phyloP scores from a whole-genome alignment of 441 rosid genomes.

The Brassica balearica region DNA sequence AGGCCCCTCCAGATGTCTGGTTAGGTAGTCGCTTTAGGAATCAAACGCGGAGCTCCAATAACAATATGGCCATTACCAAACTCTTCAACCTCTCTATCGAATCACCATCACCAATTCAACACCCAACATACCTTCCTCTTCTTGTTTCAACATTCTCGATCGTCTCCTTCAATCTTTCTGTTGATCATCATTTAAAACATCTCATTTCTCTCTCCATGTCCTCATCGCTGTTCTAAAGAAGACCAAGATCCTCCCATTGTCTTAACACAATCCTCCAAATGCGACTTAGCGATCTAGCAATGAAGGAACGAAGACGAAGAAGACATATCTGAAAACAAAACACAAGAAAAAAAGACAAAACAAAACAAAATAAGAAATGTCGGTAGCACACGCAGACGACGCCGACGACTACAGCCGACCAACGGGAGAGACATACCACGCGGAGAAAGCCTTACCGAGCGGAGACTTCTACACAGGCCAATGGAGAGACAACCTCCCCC shows the following conservation, averaged over 20 bases:
- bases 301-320: constrained; percentile 55
- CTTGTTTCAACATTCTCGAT: constrained; percentile 34
- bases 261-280: constrained; percentile 38
- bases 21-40: constrained; percentile 70
- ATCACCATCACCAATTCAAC: constrained; percentile 38
- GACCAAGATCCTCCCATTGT: constrained; percentile 17
- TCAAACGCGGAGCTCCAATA: constrained; percentile 57
- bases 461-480: constrained; percentile 90
- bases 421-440: constrained; percentile 51
- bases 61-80: constrained; percentile 46
- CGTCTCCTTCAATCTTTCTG: constrained; percentile 5
- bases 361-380: constrained; percentile 46
- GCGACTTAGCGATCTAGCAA: constrained; percentile 52
- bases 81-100: constrained; percentile 45
- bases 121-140: too few relatives aligned
- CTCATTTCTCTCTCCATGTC: neutral
- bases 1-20: constrained; percentile 77
- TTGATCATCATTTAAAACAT: constrained; percentile 38
- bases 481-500: constrained; percentile 70
- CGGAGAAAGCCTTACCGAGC: constrained; percentile 62
- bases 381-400: constrained; percentile 88
- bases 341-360: neutral
- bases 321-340: constrained; percentile 13
- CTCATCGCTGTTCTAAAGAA: constrained; percentile 8
- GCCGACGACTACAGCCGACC: constrained; percentile 60